phyloP scores from a whole-genome alignment of 2,329 filamentous ascomycete species.

The Cercospora zeina region DNA sequence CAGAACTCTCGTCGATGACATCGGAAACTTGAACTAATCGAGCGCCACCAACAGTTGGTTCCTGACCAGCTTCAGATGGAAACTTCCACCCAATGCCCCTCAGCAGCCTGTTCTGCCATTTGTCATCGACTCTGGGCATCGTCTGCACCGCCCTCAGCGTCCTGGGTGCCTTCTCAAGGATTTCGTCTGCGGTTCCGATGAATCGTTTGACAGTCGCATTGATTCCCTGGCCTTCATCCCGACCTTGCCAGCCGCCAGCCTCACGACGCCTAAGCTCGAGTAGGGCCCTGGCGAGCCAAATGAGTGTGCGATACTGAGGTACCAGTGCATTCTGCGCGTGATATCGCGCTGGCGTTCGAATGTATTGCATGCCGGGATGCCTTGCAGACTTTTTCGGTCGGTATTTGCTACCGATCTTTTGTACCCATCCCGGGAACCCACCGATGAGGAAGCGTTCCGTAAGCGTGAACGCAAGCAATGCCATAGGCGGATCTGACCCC shows the following conservation, averaged over 20 bases:
- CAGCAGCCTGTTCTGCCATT: constrained; percentile 30
- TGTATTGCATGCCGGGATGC: constrained; percentile 35
- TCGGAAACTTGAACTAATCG: not conserved
- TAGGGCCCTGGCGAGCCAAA: constrained; percentile 45
- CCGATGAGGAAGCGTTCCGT: constrained; percentile 79
- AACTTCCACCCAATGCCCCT: constrained; percentile 15
- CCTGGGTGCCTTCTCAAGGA: constrained; percentile 43
- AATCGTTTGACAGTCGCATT: constrained; percentile 25
- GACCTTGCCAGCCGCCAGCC: constrained; percentile 35
- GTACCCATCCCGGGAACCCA: constrained; percentile 71
- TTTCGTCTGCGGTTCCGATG: constrained; percentile 34
- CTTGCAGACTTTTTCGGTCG: constrained; percentile 33
- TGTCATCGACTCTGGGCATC: constrained; percentile 44
- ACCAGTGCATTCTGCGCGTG: constrained; percentile 35
- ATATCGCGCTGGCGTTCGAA: constrained; percentile 36
- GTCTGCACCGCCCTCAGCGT: constrained; percentile 48
- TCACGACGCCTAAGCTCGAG: constrained; percentile 42
- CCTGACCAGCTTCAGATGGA: not conserved
- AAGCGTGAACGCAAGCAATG: constrained; percentile 67
- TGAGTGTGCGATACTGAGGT: constrained; percentile 48
- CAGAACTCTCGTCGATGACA: not conserved
- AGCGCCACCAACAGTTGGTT: not conserved
- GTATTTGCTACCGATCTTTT: constrained; percentile 36
- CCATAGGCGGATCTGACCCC: constrained; percentile 50
- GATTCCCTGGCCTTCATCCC: constrained; percentile 22